Percentiles rank a stretch among this genome's conserved stretches.
These are phyloP conservation scores for Graphilbum fragrans DNA, from an alignment of 2,329 filamentous ascomycete genomes.

Conservation along the genomic window DNA sequence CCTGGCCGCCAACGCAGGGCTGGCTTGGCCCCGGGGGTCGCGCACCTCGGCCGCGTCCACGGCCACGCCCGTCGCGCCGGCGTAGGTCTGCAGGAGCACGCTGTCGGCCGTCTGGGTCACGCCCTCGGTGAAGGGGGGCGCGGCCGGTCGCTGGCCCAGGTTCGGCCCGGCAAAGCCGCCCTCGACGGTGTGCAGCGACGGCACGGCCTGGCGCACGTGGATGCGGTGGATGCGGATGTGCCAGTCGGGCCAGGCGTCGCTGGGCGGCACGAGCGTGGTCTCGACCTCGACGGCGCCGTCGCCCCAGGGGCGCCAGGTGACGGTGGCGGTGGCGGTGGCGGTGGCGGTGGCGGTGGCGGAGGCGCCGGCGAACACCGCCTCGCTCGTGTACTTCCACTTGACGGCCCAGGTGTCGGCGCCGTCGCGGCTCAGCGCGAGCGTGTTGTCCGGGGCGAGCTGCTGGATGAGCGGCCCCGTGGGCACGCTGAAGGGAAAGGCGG, in stretches of 20 bases:
- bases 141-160: neutral
- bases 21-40: too few species aligned
- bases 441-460: slow-evolving; percentile 14
- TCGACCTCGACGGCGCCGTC: slow-evolving; percentile 16
- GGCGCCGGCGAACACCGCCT: neutral
- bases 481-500: slow-evolving; percentile 25
- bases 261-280: slow-evolving; percentile 22
- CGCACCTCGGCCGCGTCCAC: neutral
- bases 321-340: neutral
- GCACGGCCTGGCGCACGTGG: neutral
- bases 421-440: slow-evolving; percentile 11
- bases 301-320: slow-evolving; percentile 12
- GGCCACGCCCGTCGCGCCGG: slow-evolving; percentile 7
- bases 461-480: slow-evolving; percentile 18
- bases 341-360: neutral
- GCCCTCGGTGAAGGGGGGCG: neutral
- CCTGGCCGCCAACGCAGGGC: too few species aligned
- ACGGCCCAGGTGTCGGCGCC: slow-evolving; percentile 11
- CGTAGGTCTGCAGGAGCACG: slow-evolving; percentile 10
- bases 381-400: slow-evolving; percentile 5
- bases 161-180: slow-evolving; percentile 15
- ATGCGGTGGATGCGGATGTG: slow-evolving; percentile 24
- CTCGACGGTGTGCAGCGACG: slow-evolving; percentile 10
- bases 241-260: slow-evolving; percentile 21
- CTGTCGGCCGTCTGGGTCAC: too few species aligned